phyloP scores from a whole-genome alignment of 148 eudicot species.

The Hydrangea macrophylla region DNA sequence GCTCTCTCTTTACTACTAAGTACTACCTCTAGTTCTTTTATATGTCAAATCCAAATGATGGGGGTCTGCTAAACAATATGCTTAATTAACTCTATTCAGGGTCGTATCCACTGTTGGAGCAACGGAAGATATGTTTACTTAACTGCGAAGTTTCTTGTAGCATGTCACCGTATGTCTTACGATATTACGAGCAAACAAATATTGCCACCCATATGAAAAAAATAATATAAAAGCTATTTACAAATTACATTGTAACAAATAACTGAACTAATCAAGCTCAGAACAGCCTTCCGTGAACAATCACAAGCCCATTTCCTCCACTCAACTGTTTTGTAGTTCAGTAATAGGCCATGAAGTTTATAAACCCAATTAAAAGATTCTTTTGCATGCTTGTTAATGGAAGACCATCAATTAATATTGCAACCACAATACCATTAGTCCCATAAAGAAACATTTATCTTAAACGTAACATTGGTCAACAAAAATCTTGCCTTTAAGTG shows the following conservation, averaged over 20 bases:
- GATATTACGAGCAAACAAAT: neutral
- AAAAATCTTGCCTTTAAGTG: slow-evolving; percentile 71
- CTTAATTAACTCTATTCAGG: too few species aligned
- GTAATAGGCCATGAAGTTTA: neutral
- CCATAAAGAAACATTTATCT: neutral
- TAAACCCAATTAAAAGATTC: neutral
- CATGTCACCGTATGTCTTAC: neutral
- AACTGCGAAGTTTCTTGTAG: neutral
- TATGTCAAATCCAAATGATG: too few species aligned
- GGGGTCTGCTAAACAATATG: too few species aligned
- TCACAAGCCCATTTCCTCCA: neutral
- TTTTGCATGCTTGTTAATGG: neutral
- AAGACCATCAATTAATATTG: neutral
- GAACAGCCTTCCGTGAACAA: neutral
- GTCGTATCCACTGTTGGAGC: too few species aligned
- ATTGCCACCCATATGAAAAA: neutral
- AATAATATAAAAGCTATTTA: neutral
- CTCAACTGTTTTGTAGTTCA: neutral
- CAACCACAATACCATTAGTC: neutral
- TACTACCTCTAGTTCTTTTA: too few species aligned
- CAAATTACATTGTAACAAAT: neutral
- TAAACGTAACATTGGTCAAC: neutral
- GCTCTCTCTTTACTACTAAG: too few species aligned
- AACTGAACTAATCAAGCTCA: neutral
- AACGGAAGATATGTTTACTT: neutral